Evolutionary conservation across 2,329 filamentous ascomycete species (phyloP).

Genomic region (Colletotrichum filicis): DNA sequence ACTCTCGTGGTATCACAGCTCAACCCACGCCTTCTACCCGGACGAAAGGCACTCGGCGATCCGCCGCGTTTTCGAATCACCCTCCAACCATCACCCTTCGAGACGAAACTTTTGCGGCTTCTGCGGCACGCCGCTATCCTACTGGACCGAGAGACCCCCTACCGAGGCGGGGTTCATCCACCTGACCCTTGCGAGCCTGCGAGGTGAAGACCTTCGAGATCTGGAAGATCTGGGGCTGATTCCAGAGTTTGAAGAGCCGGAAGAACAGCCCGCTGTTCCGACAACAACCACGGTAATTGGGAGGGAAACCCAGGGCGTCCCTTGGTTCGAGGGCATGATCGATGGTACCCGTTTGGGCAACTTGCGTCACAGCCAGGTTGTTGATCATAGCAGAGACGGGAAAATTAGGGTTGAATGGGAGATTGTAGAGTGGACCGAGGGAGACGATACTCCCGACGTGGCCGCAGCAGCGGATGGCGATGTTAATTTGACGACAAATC

Average conservation of each 20-base stretch:
- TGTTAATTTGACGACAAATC: slow-evolving; percentile 48
- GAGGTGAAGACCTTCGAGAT: slow-evolving; percentile 75
- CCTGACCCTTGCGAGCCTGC: slow-evolving; percentile 82
- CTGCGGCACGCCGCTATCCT: slow-evolving; percentile 87
- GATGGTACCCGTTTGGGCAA: slow-evolving; percentile 79
- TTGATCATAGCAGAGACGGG: slow-evolving; percentile 68
- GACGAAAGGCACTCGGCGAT: slow-evolving; percentile 80
- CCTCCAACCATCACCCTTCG: slow-evolving; percentile 61
- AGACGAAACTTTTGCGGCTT: slow-evolving; percentile 90
- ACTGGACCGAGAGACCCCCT: slow-evolving; percentile 80
- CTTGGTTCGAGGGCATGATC: slow-evolving; percentile 88
- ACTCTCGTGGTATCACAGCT: slow-evolving; percentile 81
- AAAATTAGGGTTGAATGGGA: slow-evolving; percentile 82
- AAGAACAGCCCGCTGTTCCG: slow-evolving; percentile 39
- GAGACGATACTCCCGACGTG: slow-evolving; percentile 50
- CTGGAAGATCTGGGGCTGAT: slow-evolving; percentile 82
- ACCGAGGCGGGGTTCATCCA: slow-evolving; percentile 83
- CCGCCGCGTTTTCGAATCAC: slow-evolving; percentile 73
- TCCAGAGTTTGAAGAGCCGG: slow-evolving; percentile 54
- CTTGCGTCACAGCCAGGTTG: slow-evolving; percentile 70
- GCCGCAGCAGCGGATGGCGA: slow-evolving; percentile 44
- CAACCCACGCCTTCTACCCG: slow-evolving; percentile 78
- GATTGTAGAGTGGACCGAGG: slow-evolving; percentile 76
- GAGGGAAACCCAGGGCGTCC: slow-evolving; percentile 77
- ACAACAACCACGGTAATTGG: slow-evolving; percentile 48